Evolutionary conservation across 805 yeast species (phyloP), one percentile per base, ranked within the genome.

Genomic region (Allodekkera sacchari): DNA sequence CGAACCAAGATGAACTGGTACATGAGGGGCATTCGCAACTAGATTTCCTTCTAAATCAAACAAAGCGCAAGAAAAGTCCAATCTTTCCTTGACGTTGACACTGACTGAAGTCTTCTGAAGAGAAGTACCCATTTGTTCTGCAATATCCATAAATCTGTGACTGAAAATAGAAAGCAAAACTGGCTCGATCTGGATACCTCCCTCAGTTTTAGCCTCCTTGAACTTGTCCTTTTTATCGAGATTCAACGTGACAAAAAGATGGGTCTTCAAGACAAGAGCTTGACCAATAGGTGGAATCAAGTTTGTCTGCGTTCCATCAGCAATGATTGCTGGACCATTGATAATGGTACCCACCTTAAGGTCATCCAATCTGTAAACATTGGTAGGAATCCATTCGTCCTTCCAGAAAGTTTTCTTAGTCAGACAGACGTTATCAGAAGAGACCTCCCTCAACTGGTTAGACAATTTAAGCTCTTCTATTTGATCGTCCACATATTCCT

Each of bases 11-110:
- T 83, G 95, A 16, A 83, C 94, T 2, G 95, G 95, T 27, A 83
- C 73, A 50, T 81, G 88, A 1, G 94, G 94, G 0, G 94, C 94
- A 57, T 83, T 83, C 4, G 95, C 92, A 17, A 81, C 87, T 22
- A 83, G 58, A 19, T 77, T 79, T n/a, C 94, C 94, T 6, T 68
- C 64, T 1, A 79, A 64, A 44, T 78, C 84, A 51, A 83, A 83
- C 15, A 83, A 55, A 2, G 95, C 95, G 61, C 94, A 83, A 19
- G 88, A 79, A 52, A 80, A 83, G 52, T 83, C 94, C 22, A 83
- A 58, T 32, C 95, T 62, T 50, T 83, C 94, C 48, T 83, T 83
- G 24, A 83, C 88, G 47, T 83, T 83, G 3, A 88, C 81, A 5
- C 85, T 76, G 7, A 83, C 85, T 2, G 89, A 68, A 0, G 92